Evolutionary conservation across 164 flowering plant genomes (phyloP), one percentile per base, ranked within the genome.

Genomic region (Nymphaea thermarum): DNA sequence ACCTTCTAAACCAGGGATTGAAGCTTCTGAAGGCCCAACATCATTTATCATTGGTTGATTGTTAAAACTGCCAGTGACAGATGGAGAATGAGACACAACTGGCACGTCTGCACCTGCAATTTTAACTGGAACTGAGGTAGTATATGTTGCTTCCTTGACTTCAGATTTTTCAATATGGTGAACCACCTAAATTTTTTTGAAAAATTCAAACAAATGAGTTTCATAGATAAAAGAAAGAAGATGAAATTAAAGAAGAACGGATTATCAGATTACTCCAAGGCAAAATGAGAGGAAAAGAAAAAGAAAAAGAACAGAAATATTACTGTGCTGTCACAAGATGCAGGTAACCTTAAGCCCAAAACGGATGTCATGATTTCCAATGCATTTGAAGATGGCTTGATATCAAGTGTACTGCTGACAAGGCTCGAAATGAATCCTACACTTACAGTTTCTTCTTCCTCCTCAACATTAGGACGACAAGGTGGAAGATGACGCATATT

Each of bases 401-500:
- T 81, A 47, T 71, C 75, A 43, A 73, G 74, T 51, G 73, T 53
- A 71, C 79, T 77, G 51, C 81, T 84, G 62, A 70, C 65, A 36
- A 76, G 66, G 67, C 71, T 74, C 61, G 79, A 68, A 61, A 71
- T 66, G 68, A 74, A 75, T 61, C 43, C 72, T 77, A 67, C 67
- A 67, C 72, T 73, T 61, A 65, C 18, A 44, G 66, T 61, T 18
- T 47, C 66, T 65, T 83, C 87, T 66, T 82, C 87, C 72, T 81
- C 90, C 65, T 82, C 93, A 69, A 74, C 72, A 45, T 72, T 71
- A 55, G 91, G 84, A 62, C 70, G 66, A 69, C 66, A 62, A 2
- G 79, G 72, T 68, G 99, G 96, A 75, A 92, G 90, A 77, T 84
- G 44, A 65, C 82, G 77, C 90, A 95, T 84, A 76, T 88, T 95